Base-by-base conservation (phyloP, 2,329 filamentous ascomycete genomes). In the Microcyclospora pomicola region DNA sequence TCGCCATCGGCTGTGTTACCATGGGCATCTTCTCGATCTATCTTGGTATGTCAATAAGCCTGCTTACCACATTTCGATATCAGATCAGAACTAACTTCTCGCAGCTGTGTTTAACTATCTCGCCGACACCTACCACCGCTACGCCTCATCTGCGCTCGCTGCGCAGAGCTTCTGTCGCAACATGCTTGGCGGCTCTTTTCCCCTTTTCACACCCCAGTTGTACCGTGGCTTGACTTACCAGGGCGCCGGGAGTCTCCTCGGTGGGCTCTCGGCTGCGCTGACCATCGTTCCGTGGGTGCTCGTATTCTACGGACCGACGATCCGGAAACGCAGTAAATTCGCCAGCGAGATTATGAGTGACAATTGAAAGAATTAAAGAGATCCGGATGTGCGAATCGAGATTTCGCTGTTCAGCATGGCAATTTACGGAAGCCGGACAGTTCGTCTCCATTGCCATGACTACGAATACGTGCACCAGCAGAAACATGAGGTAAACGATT, bases 1-100 rank as follows among this genome's bases (percentile, higher is more conserved):
- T 88, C 2, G 80, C 76, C 0, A 68, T 94, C 27, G 74, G 69
- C 0, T 72, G 85, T 42, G 78, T 84, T 0, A 88, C 82, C 0
- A 82, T 88, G 67, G 80, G 87, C 19, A 92, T 95, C 46, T 88
- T 84, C 58, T 79, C 75, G 31, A 76, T 95, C 28, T 92, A 92
- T 54, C 70, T 95, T 1, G 59, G 56, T 1, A 82, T 85, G 0
- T 94, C 94, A 64, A 95, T 56, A 95, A 93, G 50, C 69, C 94
- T 1, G 85, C 86, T 14, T 87, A 95, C 54, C 79, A 79, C 1
- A 95, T 24, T 6, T 63, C 4, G 46, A 56, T 6, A 62, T 63
- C 0, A 54, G 56, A 0, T 46, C 64, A 12, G 59, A 62, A 0
- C 51, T 67, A 3, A 51, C 45, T 34, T 55, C n/a, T 31, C 66